Evolutionary conservation across 2,329 filamentous ascomycete genomes (phyloP).

Genomic region (Talaromyces islandicus): DNA sequence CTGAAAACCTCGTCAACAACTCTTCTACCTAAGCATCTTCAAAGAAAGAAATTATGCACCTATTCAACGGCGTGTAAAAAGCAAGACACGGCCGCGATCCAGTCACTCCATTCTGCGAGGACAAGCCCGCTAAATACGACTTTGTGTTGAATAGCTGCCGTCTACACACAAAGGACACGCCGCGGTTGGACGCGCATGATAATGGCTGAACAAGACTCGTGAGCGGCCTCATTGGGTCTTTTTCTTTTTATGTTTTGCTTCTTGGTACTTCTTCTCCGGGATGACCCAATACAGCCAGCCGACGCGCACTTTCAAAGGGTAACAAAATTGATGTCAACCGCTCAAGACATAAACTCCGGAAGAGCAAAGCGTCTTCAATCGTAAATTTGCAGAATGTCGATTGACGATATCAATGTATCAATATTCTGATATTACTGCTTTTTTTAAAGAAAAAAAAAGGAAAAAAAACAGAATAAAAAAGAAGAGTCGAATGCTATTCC

Average conservation of each 20-base stretch:
- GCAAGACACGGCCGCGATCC: neutral
- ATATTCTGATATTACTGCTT: neutral
- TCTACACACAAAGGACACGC: neutral
- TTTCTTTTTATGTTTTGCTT: conserved; percentile 11
- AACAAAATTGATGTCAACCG: neutral
- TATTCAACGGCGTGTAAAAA: neutral
- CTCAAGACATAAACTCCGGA: neutral
- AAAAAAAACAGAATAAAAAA: no score
- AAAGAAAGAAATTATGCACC: neutral
- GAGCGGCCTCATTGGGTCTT: neutral
- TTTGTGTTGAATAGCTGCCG: neutral
- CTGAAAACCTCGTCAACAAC: neutral
- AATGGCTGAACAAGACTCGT: neutral
- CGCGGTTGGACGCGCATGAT: neutral
- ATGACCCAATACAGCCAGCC: neutral
- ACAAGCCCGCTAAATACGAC: neutral
- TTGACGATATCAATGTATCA: neutral
- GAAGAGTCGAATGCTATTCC: neutral
- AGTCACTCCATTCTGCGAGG: neutral
- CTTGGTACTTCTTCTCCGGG: neutral
- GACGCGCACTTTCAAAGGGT: neutral
- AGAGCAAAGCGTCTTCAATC: neutral
- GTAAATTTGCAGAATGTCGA: neutral
- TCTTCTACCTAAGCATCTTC: neutral
- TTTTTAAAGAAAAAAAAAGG: no score